These are phyloP conservation scores for Botrytis elliptica DNA, from an alignment of 2,329 filamentous ascomycete species.

Conservation along the genomic window DNA sequence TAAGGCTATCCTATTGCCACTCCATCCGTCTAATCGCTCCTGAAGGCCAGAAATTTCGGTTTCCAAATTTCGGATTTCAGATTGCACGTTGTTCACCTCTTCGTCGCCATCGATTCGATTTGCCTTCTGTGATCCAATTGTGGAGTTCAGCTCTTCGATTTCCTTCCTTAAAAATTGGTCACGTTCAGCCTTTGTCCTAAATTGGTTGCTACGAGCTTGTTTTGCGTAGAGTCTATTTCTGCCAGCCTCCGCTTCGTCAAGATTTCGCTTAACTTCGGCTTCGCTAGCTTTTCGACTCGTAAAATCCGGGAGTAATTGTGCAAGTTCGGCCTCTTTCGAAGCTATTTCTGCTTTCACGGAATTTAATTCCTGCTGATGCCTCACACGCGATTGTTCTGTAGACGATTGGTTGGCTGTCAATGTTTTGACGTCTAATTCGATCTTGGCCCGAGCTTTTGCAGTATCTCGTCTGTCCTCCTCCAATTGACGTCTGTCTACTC, in stretches of 20 bases:
- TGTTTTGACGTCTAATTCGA: conserved; percentile 80
- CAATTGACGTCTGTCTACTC: conserved; percentile 80
- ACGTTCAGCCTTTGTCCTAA: conserved; percentile 83
- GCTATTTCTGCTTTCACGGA: conserved; percentile 72
- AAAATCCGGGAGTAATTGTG: conserved; percentile 73
- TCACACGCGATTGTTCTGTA: conserved; percentile 68
- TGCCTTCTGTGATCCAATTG: conserved; percentile 76
- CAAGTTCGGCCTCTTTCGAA: conserved; percentile 73
- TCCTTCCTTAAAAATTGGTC: conserved; percentile 80
- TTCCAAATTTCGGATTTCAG: conserved; percentile 70
- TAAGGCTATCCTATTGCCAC: conserved; percentile 69
- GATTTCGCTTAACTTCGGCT: conserved; percentile 63
- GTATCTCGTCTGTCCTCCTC: conserved; percentile 86
- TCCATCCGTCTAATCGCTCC: conserved; percentile 74
- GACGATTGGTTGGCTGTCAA: conserved; percentile 79
- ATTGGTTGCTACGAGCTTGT: conserved; percentile 83
- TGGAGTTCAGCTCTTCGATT: conserved; percentile 74
- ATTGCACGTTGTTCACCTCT: conserved; percentile 71
- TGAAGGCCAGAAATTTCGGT: conserved; percentile 69
- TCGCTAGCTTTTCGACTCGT: conserved; percentile 73
- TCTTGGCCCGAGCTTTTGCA: conserved; percentile 76
- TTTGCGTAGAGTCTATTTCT: conserved; percentile 84
- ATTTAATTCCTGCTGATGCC: conserved; percentile 70
- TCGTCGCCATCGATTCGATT: conserved; percentile 82
- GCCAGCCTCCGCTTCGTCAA: conserved; percentile 73